Evolutionary conservation across 108 stramenopile genomes (phyloP), one percentile per base, ranked within the genome.

Genomic region (Discostella pseudostelligera): DNA sequence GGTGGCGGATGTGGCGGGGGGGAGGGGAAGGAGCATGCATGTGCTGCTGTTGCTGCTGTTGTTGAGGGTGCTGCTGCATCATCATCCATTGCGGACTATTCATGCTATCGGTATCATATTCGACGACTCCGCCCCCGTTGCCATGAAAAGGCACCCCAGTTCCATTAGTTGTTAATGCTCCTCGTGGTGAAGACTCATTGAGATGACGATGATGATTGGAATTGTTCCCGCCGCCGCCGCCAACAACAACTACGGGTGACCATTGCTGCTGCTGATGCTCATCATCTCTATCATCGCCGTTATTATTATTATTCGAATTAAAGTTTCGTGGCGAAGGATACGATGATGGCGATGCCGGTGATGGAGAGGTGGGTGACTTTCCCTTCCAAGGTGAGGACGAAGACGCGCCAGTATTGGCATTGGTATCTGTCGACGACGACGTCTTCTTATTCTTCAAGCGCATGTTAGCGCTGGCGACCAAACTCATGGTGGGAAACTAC

Each of bases 391-490:
- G 13, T 9, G 24, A 53, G 51, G 12, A 53, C 17, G 47, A 17
- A 8, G 47, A 22, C 17, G 47, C 46, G 0, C 10, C 22, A 1
- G 11, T 13, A 24, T 24, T 10, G 9, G 6, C n/a, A n/a, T n/a
- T n/a, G n/a, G n/a, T n/a, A n/a, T n/a, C n/a, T 25, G 22, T 50
- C 21, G 22, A 25, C 49, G 22, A 17, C 49, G 21, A 0, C 55
- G 8, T 25, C 58, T 51, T 56, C 61, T 75, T 75, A 44, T 59
- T 61, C 36, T 67, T 75, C 74, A 75, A 67, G 66, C 74, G 74
- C 74, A 67, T 67, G 53, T 75, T 65, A 25, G 74, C 74, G 61
- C 74, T 75, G 47, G 46, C 64, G 60, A 65, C 74, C 60, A 61
- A 43, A 57, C 74, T 74, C 74, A 74, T 74, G 60, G 26, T 62